phyloP scores from a whole-genome alignment of 179 eudicot genomes.

The Silene coronaria region DNA sequence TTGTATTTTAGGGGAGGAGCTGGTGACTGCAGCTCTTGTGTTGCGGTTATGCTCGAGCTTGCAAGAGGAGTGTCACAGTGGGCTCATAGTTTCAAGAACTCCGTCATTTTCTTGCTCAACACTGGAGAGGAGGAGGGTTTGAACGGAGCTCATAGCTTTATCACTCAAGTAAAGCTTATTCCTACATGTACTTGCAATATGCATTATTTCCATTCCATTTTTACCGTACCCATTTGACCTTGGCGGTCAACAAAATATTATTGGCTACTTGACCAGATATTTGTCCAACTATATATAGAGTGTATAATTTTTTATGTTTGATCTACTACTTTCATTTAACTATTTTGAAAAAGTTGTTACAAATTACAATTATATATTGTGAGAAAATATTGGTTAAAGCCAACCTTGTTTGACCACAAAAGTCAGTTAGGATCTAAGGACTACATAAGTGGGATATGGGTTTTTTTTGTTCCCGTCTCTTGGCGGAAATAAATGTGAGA shows the following conservation, averaged over 20 bases:
- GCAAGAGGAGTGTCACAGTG: constrained; percentile 89
- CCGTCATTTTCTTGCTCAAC: constrained; percentile 83
- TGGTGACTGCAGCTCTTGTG: constrained; percentile 97
- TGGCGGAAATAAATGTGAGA: neutral
- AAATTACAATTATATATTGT: too few species aligned
- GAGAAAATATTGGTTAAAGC: too few species aligned
- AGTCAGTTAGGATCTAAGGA: too few species aligned
- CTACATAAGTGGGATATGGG: too few species aligned
- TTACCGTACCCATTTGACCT: too few species aligned
- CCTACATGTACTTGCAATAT: constrained; percentile 1
- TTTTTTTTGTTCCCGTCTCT: neutral
- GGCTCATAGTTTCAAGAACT: constrained; percentile 90
- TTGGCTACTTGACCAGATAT: too few species aligned
- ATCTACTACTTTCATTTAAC: too few species aligned
- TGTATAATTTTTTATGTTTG: too few species aligned
- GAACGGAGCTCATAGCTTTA: constrained; percentile 95
- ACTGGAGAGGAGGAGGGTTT: constrained; percentile 98
- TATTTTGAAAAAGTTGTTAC: too few species aligned
- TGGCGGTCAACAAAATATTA: too few species aligned
- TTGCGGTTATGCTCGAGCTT: constrained; percentile 94
- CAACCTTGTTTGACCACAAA: too few species aligned
- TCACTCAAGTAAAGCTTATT: constrained; percentile 63
- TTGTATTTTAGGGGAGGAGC: constrained; percentile 75
- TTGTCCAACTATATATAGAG: too few species aligned
- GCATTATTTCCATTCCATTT: neutral